Base-by-base conservation (phyloP, 2,329 filamentous ascomycete genomes). In the Trichoderma pleuroti region DNA sequence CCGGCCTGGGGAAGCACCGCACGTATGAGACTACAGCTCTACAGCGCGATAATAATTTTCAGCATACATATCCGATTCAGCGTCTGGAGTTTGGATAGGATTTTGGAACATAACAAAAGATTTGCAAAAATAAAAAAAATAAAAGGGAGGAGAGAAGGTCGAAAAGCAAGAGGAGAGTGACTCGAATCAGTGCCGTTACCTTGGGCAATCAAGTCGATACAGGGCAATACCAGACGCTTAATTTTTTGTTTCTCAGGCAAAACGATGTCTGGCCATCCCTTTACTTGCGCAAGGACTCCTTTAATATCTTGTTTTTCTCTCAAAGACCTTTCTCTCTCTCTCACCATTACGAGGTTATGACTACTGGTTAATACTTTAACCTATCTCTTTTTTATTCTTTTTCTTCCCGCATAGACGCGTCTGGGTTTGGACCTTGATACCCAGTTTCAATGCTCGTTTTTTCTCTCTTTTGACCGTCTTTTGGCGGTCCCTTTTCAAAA, bases 1-100 rank as follows among this genome's bases (percentile, higher is more conserved):
- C 36, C 81, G 83, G 71, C 77, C 83, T 16, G 85, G 84, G 36
- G 73, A 64, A 18, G 84, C 82, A 36, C 87, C 87, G 34, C 84
- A 83, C 16, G 84, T 89, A 63, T 89, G 78, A 84, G 72, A 68
- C 49, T 46, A 60, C 10, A 24, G 30, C 26, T 46, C 42, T 28
- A 26, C 18, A 68, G 28, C 30, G 30, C 26, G 36, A 49, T 54
- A 16, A 52, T 28, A 32, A 32, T 70, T 75, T 76, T 77, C 76
- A 77, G 74, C 76, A 75, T 70, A 70, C 66, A 78, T 78, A 68
- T 75, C 71, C 72, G 74, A 68, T 74, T 57, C 73, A 76, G 74
- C 72, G 74, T 76, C 76, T 73, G 79, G 81, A 79, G 80, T 82
- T 79, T 81, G 80, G 78, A 78, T 76, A 80, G 75, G 78, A 74